phyloP scores from a whole-genome alignment of 164 flowering plant genomes.

The Tinospora cordifolia region DNA sequence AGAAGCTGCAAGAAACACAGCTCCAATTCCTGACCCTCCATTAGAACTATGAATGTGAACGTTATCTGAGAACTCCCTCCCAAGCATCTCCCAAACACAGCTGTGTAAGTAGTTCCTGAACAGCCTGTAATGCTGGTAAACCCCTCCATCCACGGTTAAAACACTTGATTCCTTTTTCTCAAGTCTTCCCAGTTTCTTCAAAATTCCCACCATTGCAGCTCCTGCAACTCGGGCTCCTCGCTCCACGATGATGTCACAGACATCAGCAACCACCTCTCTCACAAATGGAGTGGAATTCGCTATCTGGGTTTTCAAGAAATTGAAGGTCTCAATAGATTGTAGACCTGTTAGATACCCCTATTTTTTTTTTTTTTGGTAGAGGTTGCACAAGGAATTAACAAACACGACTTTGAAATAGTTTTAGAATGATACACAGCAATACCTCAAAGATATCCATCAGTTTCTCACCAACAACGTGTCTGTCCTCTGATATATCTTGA shows the following conservation, averaged over 20 bases:
- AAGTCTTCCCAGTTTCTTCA: constrained; percentile 46
- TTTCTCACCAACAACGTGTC: constrained; percentile 39
- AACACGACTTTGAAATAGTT: neutral
- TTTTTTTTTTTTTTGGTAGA: too few relatives aligned
- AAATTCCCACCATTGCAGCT: constrained; percentile 53
- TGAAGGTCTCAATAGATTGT: neutral
- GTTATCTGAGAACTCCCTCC: constrained; percentile 37
- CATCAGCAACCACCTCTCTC: constrained; percentile 41
- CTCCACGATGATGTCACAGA: constrained; percentile 53
- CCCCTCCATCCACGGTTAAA: constrained; percentile 50
- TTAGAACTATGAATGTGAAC: constrained; percentile 43
- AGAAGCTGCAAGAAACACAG: constrained; percentile 46
- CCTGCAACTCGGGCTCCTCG: constrained; percentile 61
- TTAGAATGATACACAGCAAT: neutral
- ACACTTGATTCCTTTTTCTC: constrained; percentile 29
- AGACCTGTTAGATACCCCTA: too few relatives aligned
- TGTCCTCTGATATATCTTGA: constrained; percentile 62
- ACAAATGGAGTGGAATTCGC: constrained; percentile 28
- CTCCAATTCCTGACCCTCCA: constrained; percentile 52
- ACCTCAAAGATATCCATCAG: constrained; percentile 45
- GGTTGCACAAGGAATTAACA: too few relatives aligned
- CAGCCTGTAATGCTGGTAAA: constrained; percentile 54
- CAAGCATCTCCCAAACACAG: constrained; percentile 63
- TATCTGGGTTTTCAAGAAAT: constrained; percentile 25
- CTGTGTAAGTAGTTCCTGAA: constrained; percentile 52